These are phyloP conservation scores for Flaveria sonorensis DNA, from an alignment of 129 eudicot genomes.

Conservation along the genomic window DNA sequence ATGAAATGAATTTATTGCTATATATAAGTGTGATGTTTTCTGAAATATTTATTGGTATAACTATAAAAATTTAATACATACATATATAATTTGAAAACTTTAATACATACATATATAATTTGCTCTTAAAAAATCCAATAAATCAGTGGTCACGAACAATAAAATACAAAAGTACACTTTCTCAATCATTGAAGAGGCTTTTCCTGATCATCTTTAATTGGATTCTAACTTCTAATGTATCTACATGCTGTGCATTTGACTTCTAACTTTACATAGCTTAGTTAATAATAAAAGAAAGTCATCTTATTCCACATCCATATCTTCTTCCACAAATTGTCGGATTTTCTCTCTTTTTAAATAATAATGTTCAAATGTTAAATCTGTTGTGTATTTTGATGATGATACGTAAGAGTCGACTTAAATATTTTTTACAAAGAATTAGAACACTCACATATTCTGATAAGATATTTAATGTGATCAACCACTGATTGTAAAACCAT, in stretches of 20 bases:
- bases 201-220: background rate
- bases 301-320: constrained; percentile 4
- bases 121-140: no score
- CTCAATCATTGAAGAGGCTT: background rate
- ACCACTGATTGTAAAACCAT: background rate
- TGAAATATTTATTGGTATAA: no score
- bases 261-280: constrained; percentile 1
- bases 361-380: constrained; percentile 6
- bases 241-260: background rate
- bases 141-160: background rate
- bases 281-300: background rate
- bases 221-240: background rate
- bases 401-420: background rate
- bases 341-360: background rate
- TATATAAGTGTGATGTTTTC: no score
- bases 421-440: background rate
- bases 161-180: background rate
- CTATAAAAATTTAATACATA: no score
- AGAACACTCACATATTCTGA: background rate
- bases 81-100: no score
- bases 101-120: no score
- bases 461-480: background rate
- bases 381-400: constrained; percentile 2
- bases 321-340: constrained; percentile 8
- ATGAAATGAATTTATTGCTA: no score